Evolutionary conservation across 2,329 filamentous ascomycete species (phyloP), one percentile per base, ranked within the genome.

Genomic region (Xylaria sp.): DNA sequence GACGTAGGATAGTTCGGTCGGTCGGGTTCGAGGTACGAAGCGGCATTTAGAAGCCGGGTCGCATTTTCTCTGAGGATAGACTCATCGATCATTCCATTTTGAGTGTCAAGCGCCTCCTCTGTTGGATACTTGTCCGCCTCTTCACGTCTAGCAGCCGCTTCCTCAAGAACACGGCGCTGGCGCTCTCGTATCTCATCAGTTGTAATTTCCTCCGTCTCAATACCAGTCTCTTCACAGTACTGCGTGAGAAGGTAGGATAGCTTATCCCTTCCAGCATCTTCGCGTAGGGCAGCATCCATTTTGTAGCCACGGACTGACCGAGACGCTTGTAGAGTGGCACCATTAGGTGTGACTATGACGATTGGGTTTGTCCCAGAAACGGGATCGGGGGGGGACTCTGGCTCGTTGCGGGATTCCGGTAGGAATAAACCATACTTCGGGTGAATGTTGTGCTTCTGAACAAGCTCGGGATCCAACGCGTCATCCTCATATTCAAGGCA

Each of bases 401-500:
- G 69, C 32, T 84, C 81, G 67, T 87, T 88, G 63, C 76, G 75
- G 50, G 86, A 88, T 15, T 74, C 79, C 2, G 83, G 81, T 28
- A 88, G 73, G 74, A 87, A 85, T 50, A 89, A 79, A 41, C 88
- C 88, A 68, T 84, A 85, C 50, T 80, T 83, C 0, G 87, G 86
- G 65, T 89, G 88, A 6, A 89, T 75, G 6, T 77, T 78, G 74
- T 87, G 81, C 69, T 83, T 84, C 73, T 83, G 80, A 60, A 89
- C 80, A 57, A 84, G 74, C 3, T 84, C 82, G 51, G 84, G 78
- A 75, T 89, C 86, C 57, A 89, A 82, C 63, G 88, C 86, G 13
- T 82, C 82, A 0, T 84, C 83, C 2, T 78, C 79, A 46, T 85
- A 83, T 23, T 79, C 78, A 20, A 86, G 84, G 65, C 82, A 84